These are phyloP conservation scores for Entonaema liquescens DNA, from an alignment of 495 filamentous ascomycete species.

Conservation along the genomic window DNA sequence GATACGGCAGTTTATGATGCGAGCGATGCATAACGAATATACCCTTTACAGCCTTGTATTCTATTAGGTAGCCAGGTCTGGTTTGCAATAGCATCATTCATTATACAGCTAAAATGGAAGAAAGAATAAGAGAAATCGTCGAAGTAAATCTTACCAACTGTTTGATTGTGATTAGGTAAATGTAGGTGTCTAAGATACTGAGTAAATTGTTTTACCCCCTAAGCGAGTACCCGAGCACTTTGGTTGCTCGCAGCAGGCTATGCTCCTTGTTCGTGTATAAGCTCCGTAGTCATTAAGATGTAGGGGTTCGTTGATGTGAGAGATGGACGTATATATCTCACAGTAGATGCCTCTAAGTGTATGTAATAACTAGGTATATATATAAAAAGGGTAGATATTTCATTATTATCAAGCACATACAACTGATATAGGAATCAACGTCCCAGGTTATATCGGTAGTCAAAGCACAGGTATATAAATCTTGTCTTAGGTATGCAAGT, in stretches of 20 bases:
- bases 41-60: slow-evolving; percentile 12
- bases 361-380: too few relatives aligned
- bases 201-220: neutral
- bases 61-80: slow-evolving; percentile 3
- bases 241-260: neutral
- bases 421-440: too few relatives aligned
- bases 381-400: too few relatives aligned
- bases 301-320: too few relatives aligned
- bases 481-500: neutral
- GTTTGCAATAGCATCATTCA: slow-evolving; percentile 18
- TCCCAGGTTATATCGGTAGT: too few relatives aligned
- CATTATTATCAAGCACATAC: too few relatives aligned
- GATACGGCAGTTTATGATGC: slow-evolving; percentile 19
- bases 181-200: neutral
- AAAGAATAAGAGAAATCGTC: slow-evolving; percentile 7
- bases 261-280: neutral
- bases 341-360: too few relatives aligned
- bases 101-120: slow-evolving; percentile 8
- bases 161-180: neutral
- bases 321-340: too few relatives aligned
- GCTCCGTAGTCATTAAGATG: neutral
- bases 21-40: slow-evolving; percentile 20
- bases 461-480: too few relatives aligned
- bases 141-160: neutral
- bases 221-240: slow-evolving; percentile 19